Evolutionary conservation across 352 stramenopile genomes (phyloP).

Genomic region (Aphanomyces astaci): DNA sequence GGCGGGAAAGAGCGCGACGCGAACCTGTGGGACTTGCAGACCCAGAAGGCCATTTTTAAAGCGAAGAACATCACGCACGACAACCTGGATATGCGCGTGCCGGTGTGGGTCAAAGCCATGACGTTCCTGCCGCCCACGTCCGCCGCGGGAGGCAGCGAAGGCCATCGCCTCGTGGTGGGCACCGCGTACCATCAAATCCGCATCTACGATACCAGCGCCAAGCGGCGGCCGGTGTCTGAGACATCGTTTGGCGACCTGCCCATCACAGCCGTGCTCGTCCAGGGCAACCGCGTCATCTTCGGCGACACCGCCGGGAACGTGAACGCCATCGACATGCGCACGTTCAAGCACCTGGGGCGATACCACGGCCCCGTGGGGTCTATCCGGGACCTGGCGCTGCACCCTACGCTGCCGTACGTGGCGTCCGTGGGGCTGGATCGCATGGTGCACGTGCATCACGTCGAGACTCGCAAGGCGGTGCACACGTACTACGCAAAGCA

Average conservation of each 20-base stretch:
- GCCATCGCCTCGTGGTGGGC: conserved; percentile 61
- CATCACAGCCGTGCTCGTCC: conserved; percentile 46
- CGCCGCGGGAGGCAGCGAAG: conserved; percentile 50
- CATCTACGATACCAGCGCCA: conserved; percentile 84
- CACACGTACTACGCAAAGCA: conserved; percentile 77
- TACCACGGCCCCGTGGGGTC: conserved; percentile 86
- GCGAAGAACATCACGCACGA: conserved; percentile 84
- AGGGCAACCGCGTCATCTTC: conserved; percentile 73
- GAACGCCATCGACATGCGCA: conserved; percentile 85
- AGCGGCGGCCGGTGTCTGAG: conserved; percentile 64
- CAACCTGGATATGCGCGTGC: conserved; percentile 81
- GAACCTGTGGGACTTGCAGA: conserved; percentile 77
- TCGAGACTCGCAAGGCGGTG: conserved; percentile 68
- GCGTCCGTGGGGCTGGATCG: conserved; percentile 89
- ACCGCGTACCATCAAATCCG: conserved; percentile 72
- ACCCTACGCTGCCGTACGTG: conserved; percentile 86
- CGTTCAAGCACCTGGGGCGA: conserved; percentile 71
- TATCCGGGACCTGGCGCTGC: conserved; percentile 82
- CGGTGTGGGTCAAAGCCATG: conserved; percentile 84
- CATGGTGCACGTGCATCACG: conserved; percentile 90
- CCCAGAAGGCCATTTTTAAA: conserved; percentile 60
- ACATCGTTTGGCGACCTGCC: conserved; percentile 68
- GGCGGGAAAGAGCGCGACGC: conserved; percentile 80
- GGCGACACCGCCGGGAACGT: conserved; percentile 87
- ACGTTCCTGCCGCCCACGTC: conserved; percentile 33